Evolutionary conservation across 805 yeast genomes (phyloP).

Genomic region (Wickerhamomyces bisporus): DNA sequence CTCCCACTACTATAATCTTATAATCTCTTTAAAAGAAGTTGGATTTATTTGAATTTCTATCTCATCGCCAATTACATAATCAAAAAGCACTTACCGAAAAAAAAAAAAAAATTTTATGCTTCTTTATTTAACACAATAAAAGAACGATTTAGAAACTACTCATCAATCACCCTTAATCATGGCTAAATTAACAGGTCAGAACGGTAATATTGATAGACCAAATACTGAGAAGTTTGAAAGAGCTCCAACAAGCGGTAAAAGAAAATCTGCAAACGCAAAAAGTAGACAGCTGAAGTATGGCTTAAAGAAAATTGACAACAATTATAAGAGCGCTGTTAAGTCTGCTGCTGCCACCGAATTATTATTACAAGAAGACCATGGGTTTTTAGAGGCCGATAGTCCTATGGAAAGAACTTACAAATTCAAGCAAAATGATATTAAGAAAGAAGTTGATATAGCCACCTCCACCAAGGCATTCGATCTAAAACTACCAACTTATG

Average conservation of each 20-base stretch:
- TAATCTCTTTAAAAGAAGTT: too few species aligned
- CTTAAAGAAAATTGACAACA: slow-evolving; percentile 61
- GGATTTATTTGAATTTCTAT: too few species aligned
- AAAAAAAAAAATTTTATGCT: too few species aligned
- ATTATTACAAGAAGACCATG: slow-evolving; percentile 76
- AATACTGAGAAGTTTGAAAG: slow-evolving; percentile 30
- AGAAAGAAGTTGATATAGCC: slow-evolving; percentile 65
- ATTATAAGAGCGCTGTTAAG: slow-evolving; percentile 71
- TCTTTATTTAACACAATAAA: too few species aligned
- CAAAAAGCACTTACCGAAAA: too few species aligned
- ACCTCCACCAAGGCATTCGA: slow-evolving; percentile 75
- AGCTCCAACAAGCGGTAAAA: slow-evolving; percentile 4
- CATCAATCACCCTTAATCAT: too few species aligned
- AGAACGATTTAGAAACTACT: too few species aligned
- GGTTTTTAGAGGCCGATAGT: slow-evolving; percentile 83
- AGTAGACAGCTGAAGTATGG: slow-evolving; percentile 62
- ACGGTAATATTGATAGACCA: slow-evolving; percentile 24
- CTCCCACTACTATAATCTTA: too few species aligned
- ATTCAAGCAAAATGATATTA: slow-evolving; percentile 76
- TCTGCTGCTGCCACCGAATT: slow-evolving; percentile 86
- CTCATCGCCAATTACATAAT: too few species aligned
- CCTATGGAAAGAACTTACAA: slow-evolving; percentile 89
- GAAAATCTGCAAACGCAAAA: slow-evolving; percentile 32
- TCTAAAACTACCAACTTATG: slow-evolving; percentile 67
- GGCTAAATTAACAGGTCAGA: slow-evolving; percentile 23